Percentiles rank a stretch among this genome's conserved stretches.
These are phyloP conservation scores for Aspergillus ochraceus DNA, from an alignment of 2,329 filamentous ascomycete species.

Conservation along the genomic window DNA sequence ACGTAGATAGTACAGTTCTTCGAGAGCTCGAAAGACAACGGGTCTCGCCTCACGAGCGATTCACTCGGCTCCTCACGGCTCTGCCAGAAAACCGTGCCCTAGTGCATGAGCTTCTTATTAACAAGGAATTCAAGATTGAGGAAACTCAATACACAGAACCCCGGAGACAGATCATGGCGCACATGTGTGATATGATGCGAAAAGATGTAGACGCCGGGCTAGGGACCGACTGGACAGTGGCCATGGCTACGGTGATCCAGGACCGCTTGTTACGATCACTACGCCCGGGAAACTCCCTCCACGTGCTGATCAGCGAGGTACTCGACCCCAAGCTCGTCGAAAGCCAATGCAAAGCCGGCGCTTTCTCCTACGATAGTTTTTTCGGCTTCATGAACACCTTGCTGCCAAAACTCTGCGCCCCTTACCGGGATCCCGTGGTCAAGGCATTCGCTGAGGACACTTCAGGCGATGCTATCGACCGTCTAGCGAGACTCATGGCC, in stretches of 20 bases:
- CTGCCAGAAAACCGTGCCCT: slow-evolving; percentile 62
- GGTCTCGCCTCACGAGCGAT: slow-evolving; percentile 39
- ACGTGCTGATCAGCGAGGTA: slow-evolving; percentile 61
- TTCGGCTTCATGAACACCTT: slow-evolving; percentile 64
- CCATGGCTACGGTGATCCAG: slow-evolving; percentile 66
- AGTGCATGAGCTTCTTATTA: slow-evolving; percentile 64
- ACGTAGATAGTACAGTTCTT: slow-evolving; percentile 33
- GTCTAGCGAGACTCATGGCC: slow-evolving; percentile 62
- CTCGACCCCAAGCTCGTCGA: slow-evolving; percentile 60
- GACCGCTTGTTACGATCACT: slow-evolving; percentile 61
- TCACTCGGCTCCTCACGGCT: slow-evolving; percentile 57
- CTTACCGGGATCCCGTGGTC: slow-evolving; percentile 62
- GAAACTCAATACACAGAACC: slow-evolving; percentile 48
- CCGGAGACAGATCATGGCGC: slow-evolving; percentile 58
- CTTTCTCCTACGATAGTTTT: slow-evolving; percentile 65
- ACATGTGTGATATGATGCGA: slow-evolving; percentile 61
- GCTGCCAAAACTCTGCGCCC: slow-evolving; percentile 64
- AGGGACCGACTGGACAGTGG: slow-evolving; percentile 60
- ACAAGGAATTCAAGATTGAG: slow-evolving; percentile 64
- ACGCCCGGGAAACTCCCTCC: slow-evolving; percentile 61
- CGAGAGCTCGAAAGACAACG: slow-evolving; percentile 37
- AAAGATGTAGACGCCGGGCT: slow-evolving; percentile 56
- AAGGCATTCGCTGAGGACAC: slow-evolving; percentile 55
- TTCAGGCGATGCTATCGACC: slow-evolving; percentile 60
- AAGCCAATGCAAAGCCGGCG: slow-evolving; percentile 58